Conservation (phyloP, 2,329 filamentous ascomycete species). For the Xylariaceae sp. region DNA sequence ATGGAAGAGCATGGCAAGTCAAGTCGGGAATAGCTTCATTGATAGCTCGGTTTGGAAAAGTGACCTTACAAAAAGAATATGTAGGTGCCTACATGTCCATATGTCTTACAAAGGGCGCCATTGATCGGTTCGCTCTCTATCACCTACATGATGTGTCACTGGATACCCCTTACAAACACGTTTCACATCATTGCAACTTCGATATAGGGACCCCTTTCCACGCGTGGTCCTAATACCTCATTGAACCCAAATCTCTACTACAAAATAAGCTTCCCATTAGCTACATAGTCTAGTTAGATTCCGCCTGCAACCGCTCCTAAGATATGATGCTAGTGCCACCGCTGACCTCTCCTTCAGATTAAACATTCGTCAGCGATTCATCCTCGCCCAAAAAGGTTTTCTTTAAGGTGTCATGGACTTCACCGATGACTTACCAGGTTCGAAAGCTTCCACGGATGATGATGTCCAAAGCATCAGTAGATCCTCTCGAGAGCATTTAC, state of each 20-base stretch:
- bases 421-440: constrained; percentile 17
- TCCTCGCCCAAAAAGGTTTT: not conserved
- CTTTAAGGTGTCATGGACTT: constrained; percentile 27
- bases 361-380: not conserved
- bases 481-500: constrained; percentile 14
- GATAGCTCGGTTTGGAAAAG: constrained; percentile 9
- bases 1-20: constrained; percentile 30
- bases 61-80: not conserved
- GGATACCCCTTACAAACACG: not conserved
- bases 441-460: constrained; percentile 24
- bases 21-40: constrained; percentile 14
- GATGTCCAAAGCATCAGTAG: constrained; percentile 31
- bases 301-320: not conserved
- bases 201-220: not conserved
- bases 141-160: not conserved
- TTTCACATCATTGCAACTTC: not conserved
- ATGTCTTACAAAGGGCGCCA: constrained; percentile 26
- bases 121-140: not conserved
- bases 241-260: not conserved
- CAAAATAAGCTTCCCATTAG: not conserved
- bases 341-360: constrained; percentile 18
- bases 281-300: not conserved
- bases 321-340: not conserved
- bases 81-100: constrained; percentile 12
- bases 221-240: not conserved